phyloP scores from a whole-genome alignment of 192 early-diverging fungal genomes.

The Coemansia sp. region DNA sequence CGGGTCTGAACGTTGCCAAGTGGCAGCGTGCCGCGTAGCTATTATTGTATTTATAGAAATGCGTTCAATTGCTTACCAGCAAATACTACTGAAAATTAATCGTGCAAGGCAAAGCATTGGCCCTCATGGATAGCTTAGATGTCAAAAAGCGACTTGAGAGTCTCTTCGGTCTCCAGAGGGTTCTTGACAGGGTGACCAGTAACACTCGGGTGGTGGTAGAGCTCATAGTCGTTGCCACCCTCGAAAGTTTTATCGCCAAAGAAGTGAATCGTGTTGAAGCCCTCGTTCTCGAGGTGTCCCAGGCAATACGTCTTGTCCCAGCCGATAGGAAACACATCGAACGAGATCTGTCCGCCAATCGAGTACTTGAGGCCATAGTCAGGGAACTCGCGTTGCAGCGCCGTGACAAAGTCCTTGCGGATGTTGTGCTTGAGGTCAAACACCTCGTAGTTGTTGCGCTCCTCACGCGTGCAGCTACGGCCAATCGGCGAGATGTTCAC shows the following conservation, averaged over 20 bases:
- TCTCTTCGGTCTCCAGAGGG: slow-evolving; percentile 78
- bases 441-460: slow-evolving; percentile 87
- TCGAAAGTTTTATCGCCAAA: slow-evolving; percentile 97
- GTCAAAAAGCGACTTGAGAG: slow-evolving; percentile 74
- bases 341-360: slow-evolving; percentile 98
- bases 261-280: slow-evolving; percentile 90
- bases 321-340: slow-evolving; percentile 96
- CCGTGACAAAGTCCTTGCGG: slow-evolving; percentile 80
- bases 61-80: no score
- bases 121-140: slow-evolving; percentile 7
- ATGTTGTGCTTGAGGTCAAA: slow-evolving; percentile 84
- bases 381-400: slow-evolving; percentile 76
- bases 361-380: slow-evolving; percentile 89
- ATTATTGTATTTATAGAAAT: no score
- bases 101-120: no score
- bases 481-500: slow-evolving; percentile 97
- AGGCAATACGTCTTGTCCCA: slow-evolving; percentile 99
- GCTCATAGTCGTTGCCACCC: slow-evolving; percentile 99
- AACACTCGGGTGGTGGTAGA: slow-evolving; percentile 74
- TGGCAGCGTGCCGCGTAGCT: no score
- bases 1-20: no score
- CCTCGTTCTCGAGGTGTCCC: slow-evolving; percentile 78
- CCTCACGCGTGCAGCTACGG: slow-evolving; percentile 84
- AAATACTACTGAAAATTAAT: no score
- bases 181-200: slow-evolving; percentile 82